Evolutionary conservation across 1,284 basidiomycete genomes (phyloP), one percentile per base, ranked within the genome.

Genomic region (Leccinum cinnamomeum): DNA sequence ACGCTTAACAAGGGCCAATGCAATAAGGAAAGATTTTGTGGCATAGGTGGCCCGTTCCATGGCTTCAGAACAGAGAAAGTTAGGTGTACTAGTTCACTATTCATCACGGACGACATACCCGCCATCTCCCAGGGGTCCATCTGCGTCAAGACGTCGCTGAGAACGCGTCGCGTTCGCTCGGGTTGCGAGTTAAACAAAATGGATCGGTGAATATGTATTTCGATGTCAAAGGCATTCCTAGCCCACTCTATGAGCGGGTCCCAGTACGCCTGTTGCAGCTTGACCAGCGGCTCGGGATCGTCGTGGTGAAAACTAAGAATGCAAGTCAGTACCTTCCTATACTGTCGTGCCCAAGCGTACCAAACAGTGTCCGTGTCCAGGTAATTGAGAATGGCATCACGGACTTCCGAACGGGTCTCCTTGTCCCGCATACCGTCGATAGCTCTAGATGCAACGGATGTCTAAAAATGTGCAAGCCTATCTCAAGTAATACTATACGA

Each of bases 301-400:
- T 91, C 84, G 71, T 93, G 86, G 65, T 94, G 90, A 78, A 95
- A 98, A 74, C 94, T 95, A 70, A 10, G 50, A 2, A 60, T 35
- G 8, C 18, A 28, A 56, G 35, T 66, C 53, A 67, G 63, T 51
- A 50, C 18, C 41, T 46, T 54, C 41, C 56, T 58, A 48, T 54
- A 25, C 20, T 41, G 55, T 16, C 30, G 10, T 30, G 48, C 16
- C 53, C 28, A 50, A 65, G 70, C 83, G 62, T 67, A 95, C 95
- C 94, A 95, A 63, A 99, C 88, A 0, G 97, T 96, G 74, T 99
- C 97, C 3, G 97, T 98, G 68, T 98, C 91, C 39, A 99, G 79
- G 77, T 98, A 99, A 65, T 88, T 85, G 57, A 98, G 75, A 53
- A 99, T 76, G 20, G 87, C 82, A n/a, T 83, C 82, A 35, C 86